phyloP scores from a whole-genome alignment of 331 rosid species.

The Acacia concinna region DNA sequence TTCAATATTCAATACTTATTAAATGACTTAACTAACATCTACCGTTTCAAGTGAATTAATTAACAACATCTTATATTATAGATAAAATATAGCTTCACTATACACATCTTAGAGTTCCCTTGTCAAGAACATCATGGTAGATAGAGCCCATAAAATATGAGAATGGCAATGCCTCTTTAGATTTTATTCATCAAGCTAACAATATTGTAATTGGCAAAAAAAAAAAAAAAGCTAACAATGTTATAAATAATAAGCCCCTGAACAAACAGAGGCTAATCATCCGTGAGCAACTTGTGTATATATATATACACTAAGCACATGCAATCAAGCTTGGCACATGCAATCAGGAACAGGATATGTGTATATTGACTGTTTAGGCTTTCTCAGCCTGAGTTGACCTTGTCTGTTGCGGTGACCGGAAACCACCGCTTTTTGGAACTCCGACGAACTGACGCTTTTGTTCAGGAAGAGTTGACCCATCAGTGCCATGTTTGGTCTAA shows the following conservation, averaged over 20 bases:
- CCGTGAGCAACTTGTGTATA: conserved; percentile 26
- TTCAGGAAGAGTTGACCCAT: conserved; percentile 86
- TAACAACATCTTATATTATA: too few relatives aligned
- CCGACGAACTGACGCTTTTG: conserved; percentile 66
- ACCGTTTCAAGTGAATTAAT: too few relatives aligned
- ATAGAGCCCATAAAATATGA: too few relatives aligned
- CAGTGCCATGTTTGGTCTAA: conserved; percentile 82
- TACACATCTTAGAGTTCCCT: conserved; percentile 41
- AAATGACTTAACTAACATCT: too few relatives aligned
- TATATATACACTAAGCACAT: too few relatives aligned
- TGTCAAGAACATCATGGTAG: conserved; percentile 40
- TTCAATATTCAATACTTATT: too few relatives aligned
- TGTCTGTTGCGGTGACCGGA: conserved; percentile 76
- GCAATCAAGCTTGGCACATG: conserved; percentile 72
- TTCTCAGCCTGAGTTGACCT: conserved; percentile 76
- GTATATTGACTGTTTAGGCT: conserved; percentile 79
- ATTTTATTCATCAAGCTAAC: conserved; percentile 48
- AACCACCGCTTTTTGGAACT: conserved; percentile 57
- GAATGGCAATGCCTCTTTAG: conserved; percentile 39
- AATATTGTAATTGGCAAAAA: conserved; percentile 42
- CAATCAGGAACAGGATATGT: conserved; percentile 88
- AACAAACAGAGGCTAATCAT: conserved; percentile 33
- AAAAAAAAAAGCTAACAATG: conserved; percentile 32
- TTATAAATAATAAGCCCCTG: conserved; percentile 42
- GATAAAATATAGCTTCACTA: conserved; percentile 41